Evolutionary conservation across 495 filamentous ascomycete species (phyloP).

Genomic region (Tuber magnatum): DNA sequence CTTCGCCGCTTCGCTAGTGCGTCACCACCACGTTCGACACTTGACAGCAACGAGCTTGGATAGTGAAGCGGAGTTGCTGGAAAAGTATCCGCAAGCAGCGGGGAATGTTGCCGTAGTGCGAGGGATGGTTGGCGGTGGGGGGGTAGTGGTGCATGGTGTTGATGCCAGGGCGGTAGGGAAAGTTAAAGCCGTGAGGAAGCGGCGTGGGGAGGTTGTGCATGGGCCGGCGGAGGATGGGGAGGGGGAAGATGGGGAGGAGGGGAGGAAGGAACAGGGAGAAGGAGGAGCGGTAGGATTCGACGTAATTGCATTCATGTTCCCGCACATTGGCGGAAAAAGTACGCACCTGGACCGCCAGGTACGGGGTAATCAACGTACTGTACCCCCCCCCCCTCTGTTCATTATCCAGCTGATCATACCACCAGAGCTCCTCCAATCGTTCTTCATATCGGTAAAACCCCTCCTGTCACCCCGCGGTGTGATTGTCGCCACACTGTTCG

Average conservation of each 20-base stretch:
- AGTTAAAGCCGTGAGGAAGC: neutral
- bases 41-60: slow-evolving; percentile 48
- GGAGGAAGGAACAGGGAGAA: slow-evolving; percentile 42
- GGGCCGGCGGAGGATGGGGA: slow-evolving; percentile 41
- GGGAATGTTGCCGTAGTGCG: slow-evolving; percentile 42
- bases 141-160: slow-evolving; percentile 50
- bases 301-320: slow-evolving; percentile 87
- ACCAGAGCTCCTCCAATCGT: slow-evolving; percentile 66
- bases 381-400: slow-evolving; percentile 2
- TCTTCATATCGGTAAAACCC: slow-evolving; percentile 58
- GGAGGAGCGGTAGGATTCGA: slow-evolving; percentile 49
- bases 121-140: neutral
- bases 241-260: slow-evolving; percentile 15
- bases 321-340: slow-evolving; percentile 82
- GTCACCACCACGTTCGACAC: slow-evolving; percentile 60
- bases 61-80: slow-evolving; percentile 41
- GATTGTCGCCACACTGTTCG: slow-evolving; percentile 81
- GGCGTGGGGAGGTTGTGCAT: slow-evolving; percentile 45
- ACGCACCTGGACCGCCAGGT: slow-evolving; percentile 94
- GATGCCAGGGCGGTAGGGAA: slow-evolving; percentile 44
- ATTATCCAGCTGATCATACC: slow-evolving; percentile 9
- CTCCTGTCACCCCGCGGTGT: slow-evolving; percentile 50
- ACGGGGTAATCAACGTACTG: slow-evolving; percentile 66
- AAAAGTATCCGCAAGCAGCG: slow-evolving; percentile 69
- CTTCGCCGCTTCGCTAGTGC: slow-evolving; percentile 68